Base-by-base conservation (phyloP, 768 basidiomycete species). In the Mycena epipterygia region DNA sequence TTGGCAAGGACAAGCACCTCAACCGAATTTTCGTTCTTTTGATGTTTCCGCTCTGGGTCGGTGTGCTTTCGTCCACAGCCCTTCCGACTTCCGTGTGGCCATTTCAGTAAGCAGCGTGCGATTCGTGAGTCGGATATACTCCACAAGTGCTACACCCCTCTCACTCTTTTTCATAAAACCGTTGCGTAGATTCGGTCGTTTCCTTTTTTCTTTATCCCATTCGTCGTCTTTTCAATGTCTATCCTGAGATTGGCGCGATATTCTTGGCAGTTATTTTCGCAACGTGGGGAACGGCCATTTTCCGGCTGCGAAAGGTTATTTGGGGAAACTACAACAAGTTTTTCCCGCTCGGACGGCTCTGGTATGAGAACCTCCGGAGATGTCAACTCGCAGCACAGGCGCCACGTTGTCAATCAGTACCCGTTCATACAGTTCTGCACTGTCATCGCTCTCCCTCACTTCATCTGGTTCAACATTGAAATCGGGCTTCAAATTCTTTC, bases 351-450 rank as follows among this genome's bases (percentile, higher is more conserved):
- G 62, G 67, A 6, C 66, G 64, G 7, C 11, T 67, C 21, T 59
- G 57, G 58, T 65, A 39, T 53, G 66, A 25, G 13, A 27, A 3
- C 23, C n/a, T n/a, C n/a, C n/a, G n/a, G n/a, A 25, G 17, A 33
- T n/a, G 12, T 14, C 17, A 30, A 37, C 17, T 11, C 2, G 23
- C 17, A 21, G 11, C 35, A 9, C 59, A 72, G 70, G 71, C 71
- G 67, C 30, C 55, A 72, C 25, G 35, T 55, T 5, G 56, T 55
- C 48, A 23, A 64, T 11, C 62, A 51, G 14, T 72, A 69, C 39
- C 71, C 71, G 2, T 72, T 72, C 44, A 52, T 72, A n/a, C 67
- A 68, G 30, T 71, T 71, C 44, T 67, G 55, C 64, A 56, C 70
- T 11, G 37, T 60, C 21, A 61, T 62, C 32, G 17, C 59, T 14